Percentiles rank a stretch among this genome's conserved stretches.
These are phyloP conservation scores for Eleusine coracana DNA, from an alignment of 176 grass and related monocot species.

Conservation along the genomic window DNA sequence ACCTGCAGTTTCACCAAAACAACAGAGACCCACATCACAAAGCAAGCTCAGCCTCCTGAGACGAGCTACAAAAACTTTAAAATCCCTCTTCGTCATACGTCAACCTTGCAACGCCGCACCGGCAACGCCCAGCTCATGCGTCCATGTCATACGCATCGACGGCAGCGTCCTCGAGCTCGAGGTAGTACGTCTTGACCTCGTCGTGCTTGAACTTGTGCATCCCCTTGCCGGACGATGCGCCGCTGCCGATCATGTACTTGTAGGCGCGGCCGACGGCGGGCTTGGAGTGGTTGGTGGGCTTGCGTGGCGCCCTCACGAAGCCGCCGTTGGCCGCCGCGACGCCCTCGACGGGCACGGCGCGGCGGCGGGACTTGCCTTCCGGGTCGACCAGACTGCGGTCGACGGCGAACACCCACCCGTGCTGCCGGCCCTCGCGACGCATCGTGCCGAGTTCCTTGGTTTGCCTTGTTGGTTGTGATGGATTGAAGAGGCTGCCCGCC, in stretches of 20 bases:
- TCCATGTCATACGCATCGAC: background rate
- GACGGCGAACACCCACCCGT: constrained; percentile 39
- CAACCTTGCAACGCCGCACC: background rate
- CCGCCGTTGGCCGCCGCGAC: constrained; percentile 26
- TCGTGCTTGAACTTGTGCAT: constrained; percentile 29
- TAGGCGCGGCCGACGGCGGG: background rate
- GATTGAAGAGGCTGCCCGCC: background rate
- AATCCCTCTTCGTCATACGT: background rate
- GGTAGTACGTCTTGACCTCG: constrained; percentile 41
- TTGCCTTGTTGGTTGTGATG: background rate
- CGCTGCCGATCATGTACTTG: background rate
- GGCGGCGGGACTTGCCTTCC: constrained; percentile 19
- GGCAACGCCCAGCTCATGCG: background rate
- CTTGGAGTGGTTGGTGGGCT: constrained; percentile 57
- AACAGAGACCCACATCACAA: background rate
- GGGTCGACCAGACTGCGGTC: constrained; percentile 30
- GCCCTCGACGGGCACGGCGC: constrained; percentile 27
- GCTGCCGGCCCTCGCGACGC: constrained; percentile 47
- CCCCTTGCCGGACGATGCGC: background rate
- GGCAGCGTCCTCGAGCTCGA: background rate
- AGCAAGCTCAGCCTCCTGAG: background rate
- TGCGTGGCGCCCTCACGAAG: constrained; percentile 36
- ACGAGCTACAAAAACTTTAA: background rate
- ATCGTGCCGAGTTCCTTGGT: background rate
- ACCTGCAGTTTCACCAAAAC: background rate